These are phyloP conservation scores for Calycina herbarum DNA, from an alignment of 2,329 filamentous ascomycete genomes.

Conservation along the genomic window DNA sequence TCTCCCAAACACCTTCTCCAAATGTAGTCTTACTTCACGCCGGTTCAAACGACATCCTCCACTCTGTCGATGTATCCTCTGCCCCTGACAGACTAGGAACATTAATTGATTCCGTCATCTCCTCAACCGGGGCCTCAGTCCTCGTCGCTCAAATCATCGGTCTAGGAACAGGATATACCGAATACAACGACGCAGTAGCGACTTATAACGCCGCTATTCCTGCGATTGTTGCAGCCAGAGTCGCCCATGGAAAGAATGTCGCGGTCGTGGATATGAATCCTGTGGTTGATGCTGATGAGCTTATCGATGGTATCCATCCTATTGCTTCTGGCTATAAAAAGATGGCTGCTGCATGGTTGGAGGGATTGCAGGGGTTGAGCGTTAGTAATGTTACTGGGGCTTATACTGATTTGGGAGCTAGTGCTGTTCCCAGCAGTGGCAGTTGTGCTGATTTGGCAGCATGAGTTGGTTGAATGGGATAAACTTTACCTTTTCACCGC, in stretches of 20 bases:
- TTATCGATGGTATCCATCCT: constrained; percentile 12
- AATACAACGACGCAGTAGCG: background rate
- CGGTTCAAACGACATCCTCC: constrained; percentile 8
- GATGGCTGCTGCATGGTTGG: constrained; percentile 7
- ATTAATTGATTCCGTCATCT: constrained; percentile 2
- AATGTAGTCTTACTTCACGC: constrained; percentile 14
- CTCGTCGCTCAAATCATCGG: constrained; percentile 10
- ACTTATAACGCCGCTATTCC: constrained; percentile 6
- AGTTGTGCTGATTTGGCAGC: background rate
- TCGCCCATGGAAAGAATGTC: background rate
- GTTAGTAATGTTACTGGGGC: background rate
- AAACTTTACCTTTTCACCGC: background rate
- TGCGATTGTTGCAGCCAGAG: background rate
- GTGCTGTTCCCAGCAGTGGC: background rate
- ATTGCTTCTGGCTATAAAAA: constrained; percentile 3
- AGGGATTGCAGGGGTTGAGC: background rate
- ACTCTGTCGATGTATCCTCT: background rate
- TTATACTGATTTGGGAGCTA: constrained; percentile 2
- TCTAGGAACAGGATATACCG: background rate
- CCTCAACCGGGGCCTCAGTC: background rate
- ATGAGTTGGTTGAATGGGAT: background rate
- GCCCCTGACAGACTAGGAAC: background rate
- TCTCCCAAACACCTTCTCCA: background rate
- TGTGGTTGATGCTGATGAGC: background rate
- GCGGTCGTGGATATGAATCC: constrained; percentile 1